Evolutionary conservation across 2,329 filamentous ascomycete species (phyloP).

Genomic region (Neocatenulostroma microsporum): DNA sequence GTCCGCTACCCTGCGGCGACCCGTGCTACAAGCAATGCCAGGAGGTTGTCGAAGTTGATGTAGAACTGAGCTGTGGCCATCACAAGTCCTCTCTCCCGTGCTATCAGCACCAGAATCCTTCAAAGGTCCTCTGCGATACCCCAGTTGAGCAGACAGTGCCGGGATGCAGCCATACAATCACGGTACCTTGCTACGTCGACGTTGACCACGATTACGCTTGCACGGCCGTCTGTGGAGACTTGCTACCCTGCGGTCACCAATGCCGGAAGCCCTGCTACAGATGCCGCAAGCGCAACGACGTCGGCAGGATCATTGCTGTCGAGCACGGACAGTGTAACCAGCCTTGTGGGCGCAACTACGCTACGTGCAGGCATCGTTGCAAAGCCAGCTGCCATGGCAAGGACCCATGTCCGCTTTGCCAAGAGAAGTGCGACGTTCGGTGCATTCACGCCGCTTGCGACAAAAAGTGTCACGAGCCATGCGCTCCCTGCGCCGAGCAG

Average conservation of each 20-base stretch:
- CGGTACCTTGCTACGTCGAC: constrained; percentile 44
- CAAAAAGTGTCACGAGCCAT: constrained; percentile 53
- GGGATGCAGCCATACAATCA: constrained; percentile 49
- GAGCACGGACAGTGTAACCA: constrained; percentile 45
- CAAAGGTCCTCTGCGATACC: constrained; percentile 42
- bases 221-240: constrained; percentile 36
- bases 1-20: constrained; percentile 35
- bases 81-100: constrained; percentile 17
- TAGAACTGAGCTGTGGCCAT: constrained; percentile 27
- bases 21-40: constrained; percentile 32
- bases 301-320: constrained; percentile 21
- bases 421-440: constrained; percentile 44
- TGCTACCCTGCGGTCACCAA: constrained; percentile 56
- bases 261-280: constrained; percentile 45
- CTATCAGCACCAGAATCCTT: constrained; percentile 35
- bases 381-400: constrained; percentile 45
- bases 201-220: constrained; percentile 44
- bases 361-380: constrained; percentile 53
- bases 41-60: constrained; percentile 21
- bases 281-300: constrained; percentile 39
- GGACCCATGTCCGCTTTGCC: constrained; percentile 42
- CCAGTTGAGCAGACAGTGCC: constrained; percentile 44
- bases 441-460: constrained; percentile 52
- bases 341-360: constrained; percentile 44
- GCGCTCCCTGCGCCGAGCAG: constrained; percentile 51